Percentiles rank a stretch among this genome's conserved stretches.
Conservation (phyloP, 805 yeast species). For the Suhomyces prunicola region DNA sequence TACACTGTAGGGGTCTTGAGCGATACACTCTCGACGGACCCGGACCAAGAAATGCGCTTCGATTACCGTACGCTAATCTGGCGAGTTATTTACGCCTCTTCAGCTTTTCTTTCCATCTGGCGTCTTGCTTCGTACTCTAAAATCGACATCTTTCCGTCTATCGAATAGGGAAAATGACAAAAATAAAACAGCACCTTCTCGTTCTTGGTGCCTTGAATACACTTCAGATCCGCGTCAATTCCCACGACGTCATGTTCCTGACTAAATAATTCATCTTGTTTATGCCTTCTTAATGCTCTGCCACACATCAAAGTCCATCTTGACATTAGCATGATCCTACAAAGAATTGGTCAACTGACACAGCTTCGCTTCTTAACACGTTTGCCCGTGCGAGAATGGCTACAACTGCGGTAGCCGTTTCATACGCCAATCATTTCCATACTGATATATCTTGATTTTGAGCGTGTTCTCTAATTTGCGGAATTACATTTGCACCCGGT, state of each 20-base stretch:
- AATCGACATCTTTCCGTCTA: constrained; percentile 79
- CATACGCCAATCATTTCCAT: constrained; percentile 82
- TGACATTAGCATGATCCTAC: constrained; percentile 74
- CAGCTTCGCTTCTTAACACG: constrained; percentile 21
- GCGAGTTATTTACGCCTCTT: constrained; percentile 81
- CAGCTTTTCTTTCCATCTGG: constrained; percentile 83
- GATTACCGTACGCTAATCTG: constrained; percentile 57
- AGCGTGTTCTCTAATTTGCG: constrained; percentile 14
- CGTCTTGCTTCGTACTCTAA: constrained; percentile 78
- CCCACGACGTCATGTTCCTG: constrained; percentile 2
- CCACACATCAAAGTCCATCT: constrained; percentile 84
- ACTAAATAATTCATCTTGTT: no score
- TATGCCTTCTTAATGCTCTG: constrained; percentile 40
- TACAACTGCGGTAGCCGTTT: constrained; percentile 60
- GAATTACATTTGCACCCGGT: not conserved
- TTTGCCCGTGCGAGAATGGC: constrained; percentile 57
- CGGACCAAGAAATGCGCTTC: constrained; percentile 68
- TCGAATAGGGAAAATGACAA: constrained; percentile 80
- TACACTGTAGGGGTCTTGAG: constrained; percentile 72
- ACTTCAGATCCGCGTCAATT: constrained; percentile 43
- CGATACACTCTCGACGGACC: constrained; percentile 64
- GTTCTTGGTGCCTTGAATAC: constrained; percentile 41
- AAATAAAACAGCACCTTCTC: constrained; percentile 47
- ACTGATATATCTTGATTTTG: constrained; percentile 49
- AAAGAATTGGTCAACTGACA: constrained; percentile 56